These are phyloP conservation scores for Fusarium dlaminii DNA, from an alignment of 2,329 filamentous ascomycete species.

Conservation along the genomic window DNA sequence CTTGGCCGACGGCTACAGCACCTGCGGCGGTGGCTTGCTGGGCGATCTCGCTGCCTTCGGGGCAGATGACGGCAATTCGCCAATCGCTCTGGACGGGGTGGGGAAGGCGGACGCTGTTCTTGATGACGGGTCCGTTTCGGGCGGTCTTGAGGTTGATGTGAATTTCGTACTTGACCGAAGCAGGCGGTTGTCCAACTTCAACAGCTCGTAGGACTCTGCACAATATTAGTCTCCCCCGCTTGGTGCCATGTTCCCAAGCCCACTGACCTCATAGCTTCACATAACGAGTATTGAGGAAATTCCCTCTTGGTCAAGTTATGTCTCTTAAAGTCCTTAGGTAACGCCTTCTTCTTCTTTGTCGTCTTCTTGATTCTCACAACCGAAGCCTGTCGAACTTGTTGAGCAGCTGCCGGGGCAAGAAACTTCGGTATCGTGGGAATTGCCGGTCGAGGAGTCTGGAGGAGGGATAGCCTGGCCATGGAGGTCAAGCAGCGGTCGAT, in stretches of 20 bases:
- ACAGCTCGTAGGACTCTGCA: constrained; percentile 86
- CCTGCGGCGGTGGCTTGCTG: constrained; percentile 80
- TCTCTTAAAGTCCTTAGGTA: constrained; percentile 71
- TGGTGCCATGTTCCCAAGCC: neutral
- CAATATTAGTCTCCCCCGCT: constrained; percentile 1
- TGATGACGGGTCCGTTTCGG: constrained; percentile 87
- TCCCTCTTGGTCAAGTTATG: constrained; percentile 74
- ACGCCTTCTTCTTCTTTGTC: constrained; percentile 65
- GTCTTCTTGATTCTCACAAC: constrained; percentile 60
- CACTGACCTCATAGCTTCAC: constrained; percentile 90
- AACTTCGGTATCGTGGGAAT: constrained; percentile 58
- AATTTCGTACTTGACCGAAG: constrained; percentile 85
- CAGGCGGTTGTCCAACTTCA: constrained; percentile 85
- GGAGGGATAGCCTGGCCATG: constrained; percentile 60
- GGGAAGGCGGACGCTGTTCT: constrained; percentile 87
- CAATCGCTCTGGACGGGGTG: constrained; percentile 90
- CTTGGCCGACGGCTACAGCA: constrained; percentile 85
- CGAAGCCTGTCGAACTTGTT: constrained; percentile 55
- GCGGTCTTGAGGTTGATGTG: constrained; percentile 83
- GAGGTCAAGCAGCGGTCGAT: constrained; percentile 64
- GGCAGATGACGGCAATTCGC: constrained; percentile 89
- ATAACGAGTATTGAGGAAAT: constrained; percentile 75
- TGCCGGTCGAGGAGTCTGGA: constrained; percentile 54
- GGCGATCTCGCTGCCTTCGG: constrained; percentile 79
- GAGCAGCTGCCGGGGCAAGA: constrained; percentile 55